Evolutionary conservation across 1,139 yeast genomes (phyloP), one percentile per base, ranked within the genome.

Genomic region (Pneumocystis oryctolagi): DNA sequence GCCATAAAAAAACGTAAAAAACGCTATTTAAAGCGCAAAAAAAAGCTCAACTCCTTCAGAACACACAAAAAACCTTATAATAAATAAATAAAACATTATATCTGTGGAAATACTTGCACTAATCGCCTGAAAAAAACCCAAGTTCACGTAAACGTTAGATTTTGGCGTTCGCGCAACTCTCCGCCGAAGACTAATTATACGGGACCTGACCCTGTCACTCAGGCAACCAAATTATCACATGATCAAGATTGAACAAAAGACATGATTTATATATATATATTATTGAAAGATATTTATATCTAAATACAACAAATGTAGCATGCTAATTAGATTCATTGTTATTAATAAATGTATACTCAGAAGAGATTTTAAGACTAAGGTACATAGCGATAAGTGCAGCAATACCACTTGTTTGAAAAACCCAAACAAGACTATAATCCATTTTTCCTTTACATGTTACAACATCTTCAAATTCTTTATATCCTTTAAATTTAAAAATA

Each of bases 321-420:
- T 25, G 3, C 5, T 2, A 25, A 20, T 20, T 25, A 25, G 14
- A 47, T 47, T 25, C n/a, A 6, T 8, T 5, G 14, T 2, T 31
- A 12, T 20, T 47, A 9, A 47, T 47, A 47, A 75, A 47, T 2
- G 31, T 5, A 25, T 47, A 25, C 28, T 25, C 30, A 12, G 55
- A 25, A 47, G 28, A 47, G n/a, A 79, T 73, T 62, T 69, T 71
- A 20, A 70, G 63, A 64, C 79, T 75, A 14, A 75, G 62, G 14
- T 72, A 62, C 18, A 75, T 70, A 0, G 82, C 81, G 3, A 76
- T 76, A 18, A 77, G 66, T 1, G 80, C 72, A 39, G 78, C 74
- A 2, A 78, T 35, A 0, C 82, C 82, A 1, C 82, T 80, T 63
- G 78, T 72, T 63, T 81, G 68, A 67, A 78, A 79, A 0, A 78